These are phyloP conservation scores for Nemania abortiva DNA, from an alignment of 2,329 filamentous ascomycete genomes.

Conservation along the genomic window DNA sequence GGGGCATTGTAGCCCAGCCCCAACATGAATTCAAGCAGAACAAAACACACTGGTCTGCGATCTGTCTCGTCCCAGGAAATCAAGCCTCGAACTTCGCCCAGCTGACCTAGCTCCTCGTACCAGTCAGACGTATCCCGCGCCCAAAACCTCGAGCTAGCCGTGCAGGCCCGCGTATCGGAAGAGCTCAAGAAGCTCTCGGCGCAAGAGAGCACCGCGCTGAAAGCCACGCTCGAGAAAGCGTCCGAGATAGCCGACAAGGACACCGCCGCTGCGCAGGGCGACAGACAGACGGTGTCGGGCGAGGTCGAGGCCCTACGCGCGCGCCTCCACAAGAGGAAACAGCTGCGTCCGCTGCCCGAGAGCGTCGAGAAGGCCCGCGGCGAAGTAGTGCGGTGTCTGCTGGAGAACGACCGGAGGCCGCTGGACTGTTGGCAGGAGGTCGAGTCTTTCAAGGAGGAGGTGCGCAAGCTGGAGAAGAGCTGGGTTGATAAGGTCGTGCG, in stretches of 20 bases:
- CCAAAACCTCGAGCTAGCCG: slow-evolving; percentile 84
- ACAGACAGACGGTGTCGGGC: slow-evolving; percentile 65
- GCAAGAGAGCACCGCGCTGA: slow-evolving; percentile 76
- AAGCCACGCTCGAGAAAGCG: slow-evolving; percentile 72
- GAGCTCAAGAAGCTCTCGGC: slow-evolving; percentile 85
- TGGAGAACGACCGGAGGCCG: slow-evolving; percentile 85
- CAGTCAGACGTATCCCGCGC: slow-evolving; percentile 91
- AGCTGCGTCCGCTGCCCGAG: slow-evolving; percentile 76
- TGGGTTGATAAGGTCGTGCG: slow-evolving; percentile 87
- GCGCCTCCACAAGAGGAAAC: slow-evolving; percentile 72
- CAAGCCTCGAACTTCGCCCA: slow-evolving; percentile 1
- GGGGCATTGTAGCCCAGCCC: neutral
- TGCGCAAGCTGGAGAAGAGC: slow-evolving; percentile 83
- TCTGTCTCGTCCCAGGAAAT: neutral
- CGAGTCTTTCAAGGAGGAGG: slow-evolving; percentile 88
- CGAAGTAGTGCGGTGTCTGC: slow-evolving; percentile 82
- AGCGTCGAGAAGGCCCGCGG: slow-evolving; percentile 79
- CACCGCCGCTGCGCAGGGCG: slow-evolving; percentile 44
- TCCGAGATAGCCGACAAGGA: slow-evolving; percentile 46
- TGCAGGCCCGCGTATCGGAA: slow-evolving; percentile 86
- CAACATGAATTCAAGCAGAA: no score
- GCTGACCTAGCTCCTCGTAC: slow-evolving; percentile 19
- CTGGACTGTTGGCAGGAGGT: slow-evolving; percentile 96
- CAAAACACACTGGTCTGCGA: neutral
- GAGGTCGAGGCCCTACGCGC: slow-evolving; percentile 70